A percentile compares a stretch with the other conserved stretches of the same genome.
phyloP scores from a whole-genome alignment of 441 rosid genomes.

The Gossypium trilobum region DNA sequence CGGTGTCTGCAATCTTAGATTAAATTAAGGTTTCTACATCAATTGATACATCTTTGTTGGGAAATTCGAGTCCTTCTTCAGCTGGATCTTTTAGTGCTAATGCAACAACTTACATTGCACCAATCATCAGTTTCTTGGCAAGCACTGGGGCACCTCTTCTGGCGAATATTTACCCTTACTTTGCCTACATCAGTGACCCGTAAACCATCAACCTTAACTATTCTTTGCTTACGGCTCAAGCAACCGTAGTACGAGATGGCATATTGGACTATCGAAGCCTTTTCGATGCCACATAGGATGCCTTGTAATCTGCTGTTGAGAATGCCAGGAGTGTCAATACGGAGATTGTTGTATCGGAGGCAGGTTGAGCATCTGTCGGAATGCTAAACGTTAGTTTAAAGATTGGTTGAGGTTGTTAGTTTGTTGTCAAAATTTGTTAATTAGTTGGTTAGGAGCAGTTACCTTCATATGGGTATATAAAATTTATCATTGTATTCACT shows the following conservation, averaged over 20 bases:
- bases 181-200: conserved; percentile 14
- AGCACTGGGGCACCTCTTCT: conserved; percentile 33
- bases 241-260: conserved; percentile 23
- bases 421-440: too few species aligned
- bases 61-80: conserved; percentile 29
- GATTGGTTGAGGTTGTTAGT: too few species aligned
- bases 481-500: too few species aligned
- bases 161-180: conserved; percentile 42
- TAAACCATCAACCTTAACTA: conserved; percentile 19
- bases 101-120: conserved; percentile 19
- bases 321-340: conserved; percentile 15
- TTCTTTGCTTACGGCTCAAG: conserved; percentile 26
- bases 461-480: too few species aligned
- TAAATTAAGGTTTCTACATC: conserved; percentile 37
- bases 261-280: neutral
- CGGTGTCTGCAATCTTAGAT: conserved; percentile 20
- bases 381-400: too few species aligned
- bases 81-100: neutral
- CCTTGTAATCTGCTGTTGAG: conserved; percentile 33
- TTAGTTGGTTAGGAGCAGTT: too few species aligned
- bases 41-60: conserved; percentile 17
- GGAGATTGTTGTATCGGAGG: conserved; percentile 37
- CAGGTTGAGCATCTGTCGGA: conserved; percentile 44
- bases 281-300: conserved; percentile 34
- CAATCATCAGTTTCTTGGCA: conserved; percentile 26